Evolutionary conservation across 148 eudicot genomes (phyloP), one percentile per base, ranked within the genome.

Genomic region (Chenopodium album): DNA sequence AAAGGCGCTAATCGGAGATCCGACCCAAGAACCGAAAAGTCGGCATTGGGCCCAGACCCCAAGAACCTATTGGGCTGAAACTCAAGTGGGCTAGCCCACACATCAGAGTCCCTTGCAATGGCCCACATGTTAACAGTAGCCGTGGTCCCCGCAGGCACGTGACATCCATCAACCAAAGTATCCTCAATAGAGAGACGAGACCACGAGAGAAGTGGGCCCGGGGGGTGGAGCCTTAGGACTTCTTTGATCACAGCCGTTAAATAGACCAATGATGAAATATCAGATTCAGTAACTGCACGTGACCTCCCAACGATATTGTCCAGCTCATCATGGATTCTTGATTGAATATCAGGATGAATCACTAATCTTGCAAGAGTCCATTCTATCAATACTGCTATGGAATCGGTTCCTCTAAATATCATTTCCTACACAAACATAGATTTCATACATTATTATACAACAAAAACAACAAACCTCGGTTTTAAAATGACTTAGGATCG

Each of bases 71-170:
- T 88, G 0, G 97, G 97, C 28, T 76, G 29, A 54, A 90, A 93
- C 0, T 70, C 47, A 2, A 78, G 71, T 29, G 97, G 97, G 76
- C 82, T 84, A 16, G 81, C 66, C 97, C 97, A 93, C 2, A 89
- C 73, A 4, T 88, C 32, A 1, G 90, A 85, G 70, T 93, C 97
- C 29, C 89, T 79, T 9, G 88, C 82, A 37, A 93, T 93, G 81
- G 97, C 94, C 94, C 97, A 91, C 91, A 93, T 93, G 87, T 93
- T 91, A 0, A 93, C 97, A 76, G 87, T 85, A 1, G 97, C 94
- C 0, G 97, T 93, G 75, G 94, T 91, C 41, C 94, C 97, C 0
- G 86, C 82, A 2, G 97, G 97, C 67, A 93, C 88, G 77, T 84
- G 82, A 78, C 81, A 78, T 1, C 91, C 91, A 46, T 89, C 93